Evolutionary conservation across 2,329 filamentous ascomycete species (phyloP), one percentile per base, ranked within the genome.

Genomic region (Penicillium sp.): DNA sequence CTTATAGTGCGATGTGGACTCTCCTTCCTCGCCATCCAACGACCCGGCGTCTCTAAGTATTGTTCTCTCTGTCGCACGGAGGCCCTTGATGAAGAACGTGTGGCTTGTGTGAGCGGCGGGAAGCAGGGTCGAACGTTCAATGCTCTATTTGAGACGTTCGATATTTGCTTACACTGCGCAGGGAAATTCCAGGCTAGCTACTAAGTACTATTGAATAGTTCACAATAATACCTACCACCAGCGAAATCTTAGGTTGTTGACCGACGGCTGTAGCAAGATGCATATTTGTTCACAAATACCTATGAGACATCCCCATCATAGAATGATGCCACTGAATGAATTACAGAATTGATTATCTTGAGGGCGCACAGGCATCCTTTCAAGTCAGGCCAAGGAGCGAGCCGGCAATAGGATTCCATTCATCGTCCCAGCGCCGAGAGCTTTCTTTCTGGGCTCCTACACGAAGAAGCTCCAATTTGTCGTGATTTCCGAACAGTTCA

Each of bases 371-470:
- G 22, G 5, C 29, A 36, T 12, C 41, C 14, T 18, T 35, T 18
- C 51, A 54, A 27, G 46, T 51, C 30, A 80, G 56, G 1, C 78
- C 83, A 45, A 96, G 78, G 3, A 95, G 71, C 39, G 78, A 80
- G 10, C 86, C 89, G 7, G 91, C 87, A 37, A 95, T 84, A 9
- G 81, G 78, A 75, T 95, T 83, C 93, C 93, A 99, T 66, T 96
- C 90, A 58, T 90, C 87, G 60, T 95, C 86, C 93, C 93, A 99
- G 38, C 92, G 79, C 48, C 85, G 76, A 36, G 76, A 76, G 30
- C 89, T 89, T 68, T 97, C 91, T 54, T 79, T 74, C 27, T 83
- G 68, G 1, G 91, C 91, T 0, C 91, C 90, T 34, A 74, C 64
- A 61, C 82, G 87, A 59, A 95, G 67, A 3, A 35, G 71, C 30